Base-by-base conservation (phyloP, 129 eudicot genomes). In the Artemisia annua region DNA sequence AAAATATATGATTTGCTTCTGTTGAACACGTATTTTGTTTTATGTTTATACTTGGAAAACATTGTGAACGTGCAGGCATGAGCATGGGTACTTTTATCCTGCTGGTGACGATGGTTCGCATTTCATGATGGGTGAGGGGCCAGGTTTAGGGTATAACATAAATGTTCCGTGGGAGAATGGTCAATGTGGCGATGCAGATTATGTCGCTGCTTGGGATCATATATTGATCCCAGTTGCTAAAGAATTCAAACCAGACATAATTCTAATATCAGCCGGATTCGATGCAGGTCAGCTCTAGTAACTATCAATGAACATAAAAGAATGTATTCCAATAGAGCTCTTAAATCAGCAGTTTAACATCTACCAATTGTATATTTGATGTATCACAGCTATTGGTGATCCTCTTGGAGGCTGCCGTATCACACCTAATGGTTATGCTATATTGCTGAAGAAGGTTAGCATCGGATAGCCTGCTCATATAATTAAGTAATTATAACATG, bases 361-460 rank as follows among this genome's bases (percentile, higher is more conserved):
- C 39, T 72, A n/a, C 20, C 60, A 62, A 32, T 75, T 48, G 18
- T 69, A 12, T 79, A 24, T 14, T 62, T 87, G 80, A 70, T 39
- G 46, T 7, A 39, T 39, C 46, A 71, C 91, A 95, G 99, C 99
- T 69, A 69, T 85, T 46, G 82, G 80, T 30, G 99, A 95, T 85
- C 99, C 97, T 73, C 96, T 95, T 72, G 99, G 99, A n/a, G 99
- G 97, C 57, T 95, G 99, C 39, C 63, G 97, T 73, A 71, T 95
- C 81, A 88, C 88, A 28, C 97, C 99, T 18, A 76, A 83, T 76
- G 99, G 97, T 11, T 95, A 86, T 78, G 74, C 96, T 66, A 70
- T 85, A 60, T 48, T 95, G 99, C 76, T 91, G 79, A 81, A 78
- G 62, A 86, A 95, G 97, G 99, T 53, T 43, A 32, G 46, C 7